Conservation (phyloP, 2,329 filamentous ascomycete species). For the Epichloe coenophiala region DNA sequence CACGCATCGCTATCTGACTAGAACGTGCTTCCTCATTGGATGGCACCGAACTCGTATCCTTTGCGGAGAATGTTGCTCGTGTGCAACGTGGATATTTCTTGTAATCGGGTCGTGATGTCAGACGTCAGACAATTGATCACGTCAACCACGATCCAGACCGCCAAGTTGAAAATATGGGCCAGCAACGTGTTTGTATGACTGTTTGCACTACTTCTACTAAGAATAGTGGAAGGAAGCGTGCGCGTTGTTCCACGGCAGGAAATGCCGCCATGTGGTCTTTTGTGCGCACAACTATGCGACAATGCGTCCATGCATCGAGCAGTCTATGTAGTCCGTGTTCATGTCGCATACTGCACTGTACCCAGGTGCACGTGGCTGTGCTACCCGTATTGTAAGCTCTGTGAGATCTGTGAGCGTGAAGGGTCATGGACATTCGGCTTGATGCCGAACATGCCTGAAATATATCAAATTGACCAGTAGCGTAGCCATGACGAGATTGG, state of each 20-base stretch:
- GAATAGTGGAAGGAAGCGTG: background rate
- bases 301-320: background rate
- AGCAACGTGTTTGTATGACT: conserved; percentile 1
- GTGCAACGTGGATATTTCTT: background rate
- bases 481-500: background rate
- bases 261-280: background rate
- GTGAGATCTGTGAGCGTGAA: too few species aligned
- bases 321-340: background rate
- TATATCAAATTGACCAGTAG: background rate
- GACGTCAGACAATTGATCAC: background rate
- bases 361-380: background rate
- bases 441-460: too few species aligned
- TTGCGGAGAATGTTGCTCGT: background rate
- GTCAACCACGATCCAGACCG: background rate
- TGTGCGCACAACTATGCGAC: background rate
- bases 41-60: background rate
- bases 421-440: too few species aligned
- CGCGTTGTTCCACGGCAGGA: background rate
- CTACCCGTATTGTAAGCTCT: background rate
- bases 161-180: background rate
- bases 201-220: background rate
- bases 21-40: background rate
- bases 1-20: background rate
- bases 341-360: background rate
- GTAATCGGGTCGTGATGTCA: background rate